Conservation (phyloP, 139 green algal species). For the Chlamydomonas urium region DNA sequence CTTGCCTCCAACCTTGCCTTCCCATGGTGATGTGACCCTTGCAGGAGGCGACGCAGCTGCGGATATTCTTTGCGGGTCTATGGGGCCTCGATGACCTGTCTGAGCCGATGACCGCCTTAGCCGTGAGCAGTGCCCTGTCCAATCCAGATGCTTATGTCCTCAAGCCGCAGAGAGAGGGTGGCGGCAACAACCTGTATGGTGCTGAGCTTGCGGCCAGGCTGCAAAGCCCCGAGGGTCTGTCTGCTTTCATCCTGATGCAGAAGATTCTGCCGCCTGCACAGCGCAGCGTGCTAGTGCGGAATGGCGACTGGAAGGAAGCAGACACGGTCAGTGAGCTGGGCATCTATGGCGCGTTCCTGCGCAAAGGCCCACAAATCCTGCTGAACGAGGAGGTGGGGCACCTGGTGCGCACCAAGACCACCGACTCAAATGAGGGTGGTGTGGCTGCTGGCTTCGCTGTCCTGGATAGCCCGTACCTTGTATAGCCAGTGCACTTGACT, state of each 20-base stretch:
- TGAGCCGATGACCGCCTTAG: conserved; percentile 8
- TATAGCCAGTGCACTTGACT: conserved; percentile 10
- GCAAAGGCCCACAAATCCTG: conserved; percentile 48
- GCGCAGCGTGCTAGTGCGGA: conserved; percentile 25
- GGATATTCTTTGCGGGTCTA: conserved; percentile 85
- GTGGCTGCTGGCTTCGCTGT: conserved; percentile 93
- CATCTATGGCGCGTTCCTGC: conserved; percentile 76
- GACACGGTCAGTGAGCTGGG: conserved; percentile 92
- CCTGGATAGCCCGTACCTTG: conserved; percentile 77
- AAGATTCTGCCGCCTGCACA: conserved; percentile 6
- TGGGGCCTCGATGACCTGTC: conserved; percentile 84
- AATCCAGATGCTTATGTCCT: conserved; percentile 84
- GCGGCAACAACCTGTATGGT: conserved; percentile 97
- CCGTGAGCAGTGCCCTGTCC: conserved; percentile 59
- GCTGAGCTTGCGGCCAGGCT: conserved; percentile 11
- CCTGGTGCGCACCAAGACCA: conserved; percentile 90
- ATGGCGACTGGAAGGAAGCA: conserved; percentile 48
- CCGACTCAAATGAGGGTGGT: conserved; percentile 86
- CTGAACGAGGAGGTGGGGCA: conserved; percentile 78
- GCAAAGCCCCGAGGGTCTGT: neutral
- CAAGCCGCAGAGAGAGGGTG: conserved; percentile 93
- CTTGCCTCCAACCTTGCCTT: too few relatives aligned
- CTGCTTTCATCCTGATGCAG: conserved; percentile 89
- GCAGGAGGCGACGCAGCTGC: conserved; percentile 49
- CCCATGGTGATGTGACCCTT: too few relatives aligned